phyloP scores from a whole-genome alignment of 164 flowering plant species.

The Annona cherimola region DNA sequence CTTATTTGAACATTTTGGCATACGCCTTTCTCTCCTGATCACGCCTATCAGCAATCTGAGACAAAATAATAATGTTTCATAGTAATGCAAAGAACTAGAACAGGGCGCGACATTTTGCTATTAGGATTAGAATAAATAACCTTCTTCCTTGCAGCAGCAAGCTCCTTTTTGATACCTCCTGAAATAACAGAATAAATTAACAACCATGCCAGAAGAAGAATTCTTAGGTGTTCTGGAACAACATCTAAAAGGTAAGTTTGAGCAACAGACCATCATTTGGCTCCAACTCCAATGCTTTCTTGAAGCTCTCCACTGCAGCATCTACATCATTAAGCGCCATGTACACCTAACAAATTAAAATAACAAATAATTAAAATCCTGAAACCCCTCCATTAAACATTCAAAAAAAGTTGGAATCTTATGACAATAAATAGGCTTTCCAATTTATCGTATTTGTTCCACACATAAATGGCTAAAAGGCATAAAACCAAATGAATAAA shows the following conservation, averaged over 20 bases:
- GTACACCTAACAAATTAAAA: slow-evolving; percentile 49
- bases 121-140: slow-evolving; percentile 25
- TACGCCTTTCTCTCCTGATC: slow-evolving; percentile 36
- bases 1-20: slow-evolving; percentile 35
- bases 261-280: slow-evolving; percentile 84
- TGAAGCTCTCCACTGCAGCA: slow-evolving; percentile 89
- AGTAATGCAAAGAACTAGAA: background rate
- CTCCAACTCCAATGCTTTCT: slow-evolving; percentile 79
- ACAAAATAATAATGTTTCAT: slow-evolving; percentile 2
- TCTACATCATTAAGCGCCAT: slow-evolving; percentile 93
- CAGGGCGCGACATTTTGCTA: background rate
- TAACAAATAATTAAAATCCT: background rate
- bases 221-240: background rate
- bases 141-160: slow-evolving; percentile 72
- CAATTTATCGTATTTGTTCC: background rate
- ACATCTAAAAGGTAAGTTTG: background rate
- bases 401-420: background rate
- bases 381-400: background rate
- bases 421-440: background rate
- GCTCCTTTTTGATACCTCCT: slow-evolving; percentile 90
- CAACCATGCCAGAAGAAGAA: background rate
- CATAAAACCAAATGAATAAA: too few species aligned
- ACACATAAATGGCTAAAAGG: background rate
- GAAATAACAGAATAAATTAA: slow-evolving; percentile 14
- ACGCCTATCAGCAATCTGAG: slow-evolving; percentile 40